Base-by-base conservation (phyloP, 176 grass and related monocot species). In the Carex littledalei region DNA sequence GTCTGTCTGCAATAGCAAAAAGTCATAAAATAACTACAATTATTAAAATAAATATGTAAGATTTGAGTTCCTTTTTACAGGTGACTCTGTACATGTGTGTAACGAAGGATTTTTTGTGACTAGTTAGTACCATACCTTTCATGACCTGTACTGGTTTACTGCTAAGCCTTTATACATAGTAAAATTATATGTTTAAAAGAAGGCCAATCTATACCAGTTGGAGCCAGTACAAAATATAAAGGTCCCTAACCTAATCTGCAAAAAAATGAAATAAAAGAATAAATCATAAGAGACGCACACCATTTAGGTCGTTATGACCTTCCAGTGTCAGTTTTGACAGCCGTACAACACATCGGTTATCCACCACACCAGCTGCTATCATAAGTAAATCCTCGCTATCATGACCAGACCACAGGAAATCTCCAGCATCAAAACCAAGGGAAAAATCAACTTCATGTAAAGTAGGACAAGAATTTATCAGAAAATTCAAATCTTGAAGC, bases 381-480 rank as follows among this genome's bases (percentile, higher is more conserved):
- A 13, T 17, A 77, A 32, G 49, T 53, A 77, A 13, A 55, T 53
- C 12, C 13, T 77, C 73, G 55, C 49, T 77, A 77, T 49, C 73
- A 55, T 77, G 73, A 53, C 49, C 50, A 54, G 73, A 77, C 45
- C 49, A 77, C 6, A 29, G 22, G 49, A 77, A 77, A 55, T 77
- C 49, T 54, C 73, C 73, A 77, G 49, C 73, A 77, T 55, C 73
- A 77, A 77, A 77, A 31, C 24, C 22, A 77, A 55, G 73, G 13
- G 73, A 77, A 77, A 55, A 77, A 77, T 77, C 73, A 55, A 77
- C 22, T 77, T 77, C 73, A 53, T 16, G 21, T 29, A 77, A 77
- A 32, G 73, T 29, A 77, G 73, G 73, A 54, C 20, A 77, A 32
- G 22, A 53, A 77, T 8, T 77, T 29, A 77, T 32, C 49, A 77